Conservation (phyloP, 768 basidiomycete genomes). For the Albatrellus ellisii region DNA sequence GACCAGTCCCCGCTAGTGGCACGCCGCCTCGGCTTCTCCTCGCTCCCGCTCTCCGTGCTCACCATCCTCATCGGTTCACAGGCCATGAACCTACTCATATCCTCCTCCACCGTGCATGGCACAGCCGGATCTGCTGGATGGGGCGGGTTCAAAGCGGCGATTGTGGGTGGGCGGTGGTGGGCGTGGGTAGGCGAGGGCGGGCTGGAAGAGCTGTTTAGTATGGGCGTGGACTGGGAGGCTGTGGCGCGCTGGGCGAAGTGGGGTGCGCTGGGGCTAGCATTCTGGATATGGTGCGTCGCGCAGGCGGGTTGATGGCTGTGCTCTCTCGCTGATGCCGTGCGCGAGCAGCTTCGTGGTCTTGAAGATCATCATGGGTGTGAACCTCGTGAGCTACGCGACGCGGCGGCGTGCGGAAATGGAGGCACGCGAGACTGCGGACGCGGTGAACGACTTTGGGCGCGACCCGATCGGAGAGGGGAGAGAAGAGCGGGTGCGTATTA, state of each 20-base stretch:
- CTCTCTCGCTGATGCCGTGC: background rate
- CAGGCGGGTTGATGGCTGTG: background rate
- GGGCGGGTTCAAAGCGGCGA: background rate
- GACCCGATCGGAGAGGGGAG: conserved; percentile 83
- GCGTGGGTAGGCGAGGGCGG: conserved; percentile 18
- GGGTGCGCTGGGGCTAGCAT: conserved; percentile 46
- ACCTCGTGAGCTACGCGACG: conserved; percentile 75
- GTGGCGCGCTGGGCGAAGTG: conserved; percentile 44
- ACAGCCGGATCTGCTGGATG: conserved; percentile 18
- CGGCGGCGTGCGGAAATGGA: conserved; percentile 68
- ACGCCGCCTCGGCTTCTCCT: conserved; percentile 86
- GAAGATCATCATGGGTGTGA: conserved; percentile 88
- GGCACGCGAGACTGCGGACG: conserved; percentile 57
- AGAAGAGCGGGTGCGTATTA: conserved; percentile 58
- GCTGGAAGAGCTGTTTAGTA: conserved; percentile 9
- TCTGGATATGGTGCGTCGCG: conserved; percentile 76
- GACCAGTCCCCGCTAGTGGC: conserved; percentile 95
- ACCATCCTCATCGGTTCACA: conserved; percentile 66
- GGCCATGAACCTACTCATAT: conserved; percentile 48
- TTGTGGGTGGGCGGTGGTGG: conserved; percentile 25
- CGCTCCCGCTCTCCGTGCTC: conserved; percentile 82
- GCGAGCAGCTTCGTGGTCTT: conserved; percentile 57
- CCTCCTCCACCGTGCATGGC: conserved; percentile 18
- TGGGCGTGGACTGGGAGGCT: conserved; percentile 33
- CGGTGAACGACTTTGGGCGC: conserved; percentile 79